These are phyloP conservation scores for sorghum (Sorghum bicolor) DNA, from an alignment of 176 grass and related monocot species.

Conservation along the genomic window Sorghum_bicolor_NCBIv3 NC_012876.2:2683001-2683500, in stretches of 20 bases:
- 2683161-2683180: not conserved
- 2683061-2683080: not conserved
- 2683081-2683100: not conserved
- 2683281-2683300: not conserved
- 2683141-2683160: not conserved
- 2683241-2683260: conserved; percentile 3
- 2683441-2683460: conserved; percentile 98
- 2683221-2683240: not conserved
- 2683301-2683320: conserved; percentile 7
- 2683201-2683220: not conserved
- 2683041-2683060: conserved; percentile 7
- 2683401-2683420: conserved; percentile 92
- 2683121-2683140: not conserved
- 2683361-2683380: conserved; percentile 98
- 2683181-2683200: not conserved
- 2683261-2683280: not conserved
- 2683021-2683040: not conserved
- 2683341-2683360: conserved; percentile 15
- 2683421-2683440: conserved; percentile 87
- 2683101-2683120: conserved; percentile 14
- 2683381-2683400: conserved; percentile 97
- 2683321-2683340: conserved; percentile 14
- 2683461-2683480: conserved; percentile 78
- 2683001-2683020: too few relatives aligned
- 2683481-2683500: conserved; percentile 86